A percentile compares a stretch with the other conserved stretches of the same genome.
Evolutionary conservation across 2,329 filamentous ascomycete species (phyloP).

Genomic region (Ophiostoma tasmaniense): DNA sequence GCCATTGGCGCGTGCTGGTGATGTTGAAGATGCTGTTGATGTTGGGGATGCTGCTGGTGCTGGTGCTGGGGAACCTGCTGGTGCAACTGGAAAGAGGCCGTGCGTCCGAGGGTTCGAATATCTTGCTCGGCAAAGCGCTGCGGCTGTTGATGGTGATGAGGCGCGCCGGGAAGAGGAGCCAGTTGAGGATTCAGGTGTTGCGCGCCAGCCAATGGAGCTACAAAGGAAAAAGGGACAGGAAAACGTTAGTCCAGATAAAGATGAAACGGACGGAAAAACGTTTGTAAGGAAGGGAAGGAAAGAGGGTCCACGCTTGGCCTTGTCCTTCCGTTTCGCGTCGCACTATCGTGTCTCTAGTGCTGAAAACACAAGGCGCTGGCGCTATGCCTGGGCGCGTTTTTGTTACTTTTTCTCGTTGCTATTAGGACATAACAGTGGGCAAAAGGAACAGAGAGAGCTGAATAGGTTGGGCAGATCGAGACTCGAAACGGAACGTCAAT

Average conservation of each 20-base stretch:
- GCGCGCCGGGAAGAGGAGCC: too few relatives aligned
- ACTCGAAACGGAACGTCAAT: neutral
- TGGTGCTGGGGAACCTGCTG: conserved; percentile 4
- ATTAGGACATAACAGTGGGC: neutral
- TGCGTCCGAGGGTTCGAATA: neutral
- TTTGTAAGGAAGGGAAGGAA: neutral
- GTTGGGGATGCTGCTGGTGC: conserved; percentile 7
- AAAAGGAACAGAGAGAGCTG: neutral
- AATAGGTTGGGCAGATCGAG: neutral
- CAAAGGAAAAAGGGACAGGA: neutral
- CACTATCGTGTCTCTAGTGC: neutral
- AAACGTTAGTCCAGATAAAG: neutral
- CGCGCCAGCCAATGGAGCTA: conserved; percentile 7
- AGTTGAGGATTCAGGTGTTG: conserved; percentile 6
- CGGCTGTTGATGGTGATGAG: conserved; percentile 4
- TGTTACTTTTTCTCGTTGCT: neutral
- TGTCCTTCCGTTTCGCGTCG: neutral
- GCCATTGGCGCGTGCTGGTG: conserved; percentile 13
- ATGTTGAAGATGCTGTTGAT: conserved; percentile 9
- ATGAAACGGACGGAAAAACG: neutral
- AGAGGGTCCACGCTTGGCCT: neutral
- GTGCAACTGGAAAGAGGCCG: neutral
- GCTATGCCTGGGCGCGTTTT: neutral
- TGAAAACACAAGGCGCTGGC: neutral
- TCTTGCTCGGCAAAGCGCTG: conserved; percentile 7